Evolutionary conservation across 2,329 filamentous ascomycete species (phyloP).

Genomic region (Coniella vitis): DNA sequence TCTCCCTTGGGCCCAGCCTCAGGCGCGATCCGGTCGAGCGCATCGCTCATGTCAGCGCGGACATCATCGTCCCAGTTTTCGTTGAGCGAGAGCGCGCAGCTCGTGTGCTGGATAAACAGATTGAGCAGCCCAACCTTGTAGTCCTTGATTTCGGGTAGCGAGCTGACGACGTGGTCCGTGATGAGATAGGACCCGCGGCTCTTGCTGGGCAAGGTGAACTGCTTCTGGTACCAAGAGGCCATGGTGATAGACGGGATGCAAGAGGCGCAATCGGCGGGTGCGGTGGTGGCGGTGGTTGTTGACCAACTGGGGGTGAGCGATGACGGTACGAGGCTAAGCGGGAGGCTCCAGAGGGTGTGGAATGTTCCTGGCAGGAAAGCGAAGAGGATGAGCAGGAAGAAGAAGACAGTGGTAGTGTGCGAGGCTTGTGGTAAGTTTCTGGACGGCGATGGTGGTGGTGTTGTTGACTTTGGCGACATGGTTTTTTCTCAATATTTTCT

Average conservation of each 20-base stretch:
- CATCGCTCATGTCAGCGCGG: constrained; percentile 88
- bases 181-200: constrained; percentile 84
- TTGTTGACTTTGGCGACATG: neutral
- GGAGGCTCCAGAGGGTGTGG: constrained; percentile 44
- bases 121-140: constrained; percentile 86
- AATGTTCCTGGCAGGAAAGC: constrained; percentile 47
- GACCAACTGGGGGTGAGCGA: constrained; percentile 19
- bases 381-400: constrained; percentile 42
- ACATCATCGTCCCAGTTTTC: constrained; percentile 86
- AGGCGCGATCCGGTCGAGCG: constrained; percentile 82
- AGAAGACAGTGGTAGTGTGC: constrained; percentile 33
- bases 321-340: constrained; percentile 32
- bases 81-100: constrained; percentile 82
- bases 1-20: constrained; percentile 65
- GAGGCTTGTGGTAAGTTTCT: constrained; percentile 15
- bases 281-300: constrained; percentile 17
- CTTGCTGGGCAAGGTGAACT: constrained; percentile 69
- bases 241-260: constrained; percentile 30
- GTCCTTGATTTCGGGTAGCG: constrained; percentile 70
- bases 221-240: constrained; percentile 79
- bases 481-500: neutral
- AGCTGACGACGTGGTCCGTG: constrained; percentile 64
- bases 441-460: neutral
- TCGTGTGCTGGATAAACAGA: constrained; percentile 93
- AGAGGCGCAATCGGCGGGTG: constrained; percentile 17